Evolutionary conservation across 2,329 filamentous ascomycete genomes (phyloP).

Genomic region (Microsporum canis): DNA sequence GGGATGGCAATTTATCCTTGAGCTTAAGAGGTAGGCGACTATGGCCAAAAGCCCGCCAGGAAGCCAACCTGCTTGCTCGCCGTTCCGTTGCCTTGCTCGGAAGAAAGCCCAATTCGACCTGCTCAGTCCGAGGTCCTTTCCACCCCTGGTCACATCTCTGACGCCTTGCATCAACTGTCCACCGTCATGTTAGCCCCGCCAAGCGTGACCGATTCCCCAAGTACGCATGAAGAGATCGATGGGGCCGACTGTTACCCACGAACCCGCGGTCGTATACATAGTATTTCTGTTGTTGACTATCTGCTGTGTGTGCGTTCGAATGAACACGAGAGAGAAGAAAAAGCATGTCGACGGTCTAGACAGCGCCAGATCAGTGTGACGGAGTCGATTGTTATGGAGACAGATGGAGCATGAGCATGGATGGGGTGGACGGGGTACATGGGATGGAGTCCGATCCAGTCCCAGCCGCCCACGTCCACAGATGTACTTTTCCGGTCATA

Average conservation of each 20-base stretch:
- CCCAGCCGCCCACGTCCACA: conserved; percentile 1
- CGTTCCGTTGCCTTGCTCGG: not conserved
- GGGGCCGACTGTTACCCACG: not conserved
- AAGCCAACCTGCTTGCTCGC: not conserved
- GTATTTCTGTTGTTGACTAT: too few species aligned
- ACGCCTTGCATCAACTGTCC: not conserved
- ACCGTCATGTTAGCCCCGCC: not conserved
- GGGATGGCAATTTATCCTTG: not conserved
- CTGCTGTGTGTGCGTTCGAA: not conserved
- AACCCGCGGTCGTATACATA: not conserved
- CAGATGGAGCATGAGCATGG: conserved; percentile 1
- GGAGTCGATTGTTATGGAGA: not conserved
- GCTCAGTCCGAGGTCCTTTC: not conserved
- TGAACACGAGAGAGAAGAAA: not conserved
- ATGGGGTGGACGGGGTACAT: conserved; percentile 2
- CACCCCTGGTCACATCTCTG: not conserved
- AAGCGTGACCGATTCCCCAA: not conserved
- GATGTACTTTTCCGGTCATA: not conserved
- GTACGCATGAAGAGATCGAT: not conserved
- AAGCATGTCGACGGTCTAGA: not conserved
- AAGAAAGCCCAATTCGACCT: not conserved
- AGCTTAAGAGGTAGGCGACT: not conserved
- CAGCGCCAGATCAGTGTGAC: not conserved
- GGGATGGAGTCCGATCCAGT: conserved; percentile 1
- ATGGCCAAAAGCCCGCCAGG: not conserved